Conservation (phyloP, 164 flowering plant genomes). For the Houttuynia cordata region DNA sequence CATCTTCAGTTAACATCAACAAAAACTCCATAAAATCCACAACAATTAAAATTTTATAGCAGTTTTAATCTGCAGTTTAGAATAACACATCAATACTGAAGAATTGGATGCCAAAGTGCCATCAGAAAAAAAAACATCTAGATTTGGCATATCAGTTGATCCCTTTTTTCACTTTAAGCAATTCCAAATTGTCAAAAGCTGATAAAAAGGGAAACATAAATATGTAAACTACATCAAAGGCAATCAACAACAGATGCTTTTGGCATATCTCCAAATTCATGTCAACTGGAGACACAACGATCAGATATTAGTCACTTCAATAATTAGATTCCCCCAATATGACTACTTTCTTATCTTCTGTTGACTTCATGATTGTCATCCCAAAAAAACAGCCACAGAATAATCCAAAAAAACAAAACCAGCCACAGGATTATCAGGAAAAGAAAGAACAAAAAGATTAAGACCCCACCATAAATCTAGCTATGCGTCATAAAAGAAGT, state of each 20-base stretch:
- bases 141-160: background rate
- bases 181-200: background rate
- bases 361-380: background rate
- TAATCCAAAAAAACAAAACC: background rate
- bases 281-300: background rate
- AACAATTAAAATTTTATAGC: background rate
- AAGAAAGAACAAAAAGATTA: background rate
- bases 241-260: background rate
- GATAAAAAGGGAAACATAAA: background rate
- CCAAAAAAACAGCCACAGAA: background rate
- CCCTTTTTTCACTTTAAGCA: background rate
- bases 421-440: background rate
- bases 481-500: background rate
- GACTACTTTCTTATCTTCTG: no score
- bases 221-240: background rate
- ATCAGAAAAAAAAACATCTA: background rate
- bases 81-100: background rate
- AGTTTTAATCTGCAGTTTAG: background rate
- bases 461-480: background rate
- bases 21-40: background rate
- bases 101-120: background rate
- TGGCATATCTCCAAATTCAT: background rate
- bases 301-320: background rate
- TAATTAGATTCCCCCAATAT: no score
- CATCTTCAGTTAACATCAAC: background rate